Evolutionary conservation across 352 stramenopile species (phyloP).

Genomic region (Phytopythium chamaehyphon): DNA sequence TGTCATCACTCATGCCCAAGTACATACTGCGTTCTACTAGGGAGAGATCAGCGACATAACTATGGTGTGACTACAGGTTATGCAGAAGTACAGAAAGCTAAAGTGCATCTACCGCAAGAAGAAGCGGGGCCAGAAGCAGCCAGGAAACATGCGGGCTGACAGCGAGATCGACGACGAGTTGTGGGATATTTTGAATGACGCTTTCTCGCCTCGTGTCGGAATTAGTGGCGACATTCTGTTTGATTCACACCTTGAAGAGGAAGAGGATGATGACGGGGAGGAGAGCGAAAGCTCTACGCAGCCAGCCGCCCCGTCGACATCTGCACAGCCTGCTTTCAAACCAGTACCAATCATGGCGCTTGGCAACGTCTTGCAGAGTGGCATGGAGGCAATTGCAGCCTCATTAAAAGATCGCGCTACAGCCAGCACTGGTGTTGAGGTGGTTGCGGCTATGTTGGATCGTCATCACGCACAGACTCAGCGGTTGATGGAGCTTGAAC

Average conservation of each 20-base stretch:
- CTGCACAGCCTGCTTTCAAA: too few species aligned
- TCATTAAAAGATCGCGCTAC: conserved; percentile 1
- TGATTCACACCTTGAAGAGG: background rate
- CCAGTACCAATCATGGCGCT: too few species aligned
- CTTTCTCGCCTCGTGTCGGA: too few species aligned
- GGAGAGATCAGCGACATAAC: background rate
- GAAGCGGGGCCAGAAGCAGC: background rate
- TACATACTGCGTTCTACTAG: background rate
- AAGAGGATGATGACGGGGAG: background rate
- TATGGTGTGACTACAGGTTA: background rate
- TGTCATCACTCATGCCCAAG: conserved; percentile 2
- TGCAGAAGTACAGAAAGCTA: background rate
- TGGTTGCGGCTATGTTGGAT: too few species aligned
- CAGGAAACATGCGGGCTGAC: too few species aligned
- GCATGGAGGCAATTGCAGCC: too few species aligned
- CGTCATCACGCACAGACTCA: too few species aligned
- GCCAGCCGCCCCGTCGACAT: too few species aligned
- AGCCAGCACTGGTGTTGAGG: too few species aligned
- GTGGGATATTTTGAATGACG: background rate
- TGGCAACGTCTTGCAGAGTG: too few species aligned
- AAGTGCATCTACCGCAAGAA: background rate
- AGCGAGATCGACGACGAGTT: background rate
- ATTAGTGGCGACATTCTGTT: background rate
- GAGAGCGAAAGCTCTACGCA: too few species aligned
- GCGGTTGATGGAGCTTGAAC: too few species aligned